phyloP scores from a whole-genome alignment of 73 alveolate species.

The Uronychia binucleata region DNA sequence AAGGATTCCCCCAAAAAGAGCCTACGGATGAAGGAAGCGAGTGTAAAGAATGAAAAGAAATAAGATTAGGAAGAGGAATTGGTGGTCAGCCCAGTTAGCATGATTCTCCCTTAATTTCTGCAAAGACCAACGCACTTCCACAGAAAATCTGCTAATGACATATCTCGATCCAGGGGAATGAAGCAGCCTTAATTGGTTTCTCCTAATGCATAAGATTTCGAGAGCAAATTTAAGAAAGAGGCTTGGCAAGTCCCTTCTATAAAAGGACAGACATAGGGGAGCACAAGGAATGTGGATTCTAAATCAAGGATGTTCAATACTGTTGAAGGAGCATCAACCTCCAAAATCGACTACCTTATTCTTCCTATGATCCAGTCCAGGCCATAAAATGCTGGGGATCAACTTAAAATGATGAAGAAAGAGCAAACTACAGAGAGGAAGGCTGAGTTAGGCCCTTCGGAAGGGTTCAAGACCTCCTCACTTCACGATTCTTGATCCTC shows the following conservation, averaged over 20 bases:
- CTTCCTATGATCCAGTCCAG: background rate
- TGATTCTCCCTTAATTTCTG: background rate
- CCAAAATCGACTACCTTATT: background rate
- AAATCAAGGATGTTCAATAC: background rate
- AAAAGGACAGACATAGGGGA: background rate
- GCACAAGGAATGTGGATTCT: background rate
- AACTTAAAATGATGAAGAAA: too few relatives aligned
- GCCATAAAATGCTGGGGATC: too few relatives aligned
- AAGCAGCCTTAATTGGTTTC: background rate
- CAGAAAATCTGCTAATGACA: background rate
- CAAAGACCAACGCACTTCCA: background rate
- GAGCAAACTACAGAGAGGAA: too few relatives aligned
- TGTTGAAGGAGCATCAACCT: background rate
- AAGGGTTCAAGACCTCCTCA: too few relatives aligned
- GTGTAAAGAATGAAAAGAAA: background rate
- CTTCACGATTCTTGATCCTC: too few relatives aligned
- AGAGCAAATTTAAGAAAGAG: background rate
- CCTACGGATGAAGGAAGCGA: background rate
- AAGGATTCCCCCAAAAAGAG: background rate
- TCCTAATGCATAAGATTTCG: background rate
- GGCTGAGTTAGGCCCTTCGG: too few relatives aligned
- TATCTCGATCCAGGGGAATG: background rate
- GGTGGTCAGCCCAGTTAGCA: background rate
- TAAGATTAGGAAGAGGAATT: background rate
- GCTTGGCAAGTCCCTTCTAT: background rate